Conservation (phyloP, 768 basidiomycete species). For the Austroboletus eburneus region DNA sequence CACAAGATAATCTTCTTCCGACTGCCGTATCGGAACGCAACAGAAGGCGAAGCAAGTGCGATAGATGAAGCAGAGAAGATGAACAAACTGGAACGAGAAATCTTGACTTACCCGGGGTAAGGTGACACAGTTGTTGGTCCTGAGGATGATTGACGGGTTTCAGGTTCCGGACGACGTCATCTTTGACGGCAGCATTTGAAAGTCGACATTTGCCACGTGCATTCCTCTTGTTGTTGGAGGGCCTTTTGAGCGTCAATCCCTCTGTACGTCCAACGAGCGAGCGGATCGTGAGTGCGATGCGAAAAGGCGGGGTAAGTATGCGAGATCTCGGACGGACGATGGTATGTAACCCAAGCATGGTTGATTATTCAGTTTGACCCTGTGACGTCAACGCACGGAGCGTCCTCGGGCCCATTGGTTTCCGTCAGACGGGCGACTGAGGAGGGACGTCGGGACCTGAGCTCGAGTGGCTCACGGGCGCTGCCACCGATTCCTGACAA, state of each 20-base stretch:
- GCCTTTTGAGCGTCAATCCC: slow-evolving; percentile 61
- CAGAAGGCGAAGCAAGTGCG: slow-evolving; percentile 51
- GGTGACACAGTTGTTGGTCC: slow-evolving; percentile 10
- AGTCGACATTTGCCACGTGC: slow-evolving; percentile 68
- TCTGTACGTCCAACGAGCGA: slow-evolving; percentile 66
- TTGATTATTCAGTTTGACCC: slow-evolving; percentile 29
- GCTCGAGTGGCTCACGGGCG: slow-evolving; percentile 9
- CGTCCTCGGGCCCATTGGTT: slow-evolving; percentile 19
- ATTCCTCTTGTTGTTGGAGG: slow-evolving; percentile 69
- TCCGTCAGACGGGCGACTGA: slow-evolving; percentile 18
- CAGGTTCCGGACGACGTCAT: slow-evolving; percentile 50
- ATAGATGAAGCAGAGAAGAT: slow-evolving; percentile 59
- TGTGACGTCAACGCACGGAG: slow-evolving; percentile 1
- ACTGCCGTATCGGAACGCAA: slow-evolving; percentile 76
- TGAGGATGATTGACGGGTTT: slow-evolving; percentile 7
- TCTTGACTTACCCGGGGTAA: slow-evolving; percentile 71
- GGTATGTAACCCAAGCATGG: neutral
- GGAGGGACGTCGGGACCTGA: slow-evolving; percentile 10
- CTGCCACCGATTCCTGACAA: slow-evolving; percentile 13
- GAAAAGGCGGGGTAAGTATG: slow-evolving; percentile 66
- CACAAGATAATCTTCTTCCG: slow-evolving; percentile 91
- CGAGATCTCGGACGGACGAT: neutral
- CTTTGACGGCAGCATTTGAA: slow-evolving; percentile 55
- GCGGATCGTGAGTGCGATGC: slow-evolving; percentile 62
- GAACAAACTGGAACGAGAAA: slow-evolving; percentile 67